Evolutionary conservation across 768 basidiomycete species (phyloP).

Genomic region (Termitomyces sp.): DNA sequence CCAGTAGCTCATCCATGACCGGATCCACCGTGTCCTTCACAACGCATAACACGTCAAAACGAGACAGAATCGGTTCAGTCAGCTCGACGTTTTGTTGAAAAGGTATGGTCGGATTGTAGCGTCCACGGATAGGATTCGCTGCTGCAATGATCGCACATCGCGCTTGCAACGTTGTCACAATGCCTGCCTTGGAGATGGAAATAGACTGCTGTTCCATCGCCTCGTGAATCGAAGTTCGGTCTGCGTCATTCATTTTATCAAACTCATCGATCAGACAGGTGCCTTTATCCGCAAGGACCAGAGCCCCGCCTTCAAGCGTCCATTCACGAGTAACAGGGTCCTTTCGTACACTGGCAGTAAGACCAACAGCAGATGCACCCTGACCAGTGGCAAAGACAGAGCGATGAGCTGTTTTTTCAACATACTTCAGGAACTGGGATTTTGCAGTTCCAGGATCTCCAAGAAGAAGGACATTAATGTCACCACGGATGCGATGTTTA

Average conservation of each 20-base stretch:
- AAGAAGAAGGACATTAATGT: slow-evolving; percentile 93
- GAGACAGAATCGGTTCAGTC: slow-evolving; percentile 96
- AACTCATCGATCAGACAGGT: slow-evolving; percentile 98
- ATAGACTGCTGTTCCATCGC: slow-evolving; percentile 99
- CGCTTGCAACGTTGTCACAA: slow-evolving; percentile 96
- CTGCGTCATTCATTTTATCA: slow-evolving; percentile 99
- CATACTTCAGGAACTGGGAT: slow-evolving; percentile 98
- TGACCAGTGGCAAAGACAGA: slow-evolving; percentile 99
- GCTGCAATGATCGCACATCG: slow-evolving; percentile 97
- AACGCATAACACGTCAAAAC: slow-evolving; percentile 97
- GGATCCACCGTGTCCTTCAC: slow-evolving; percentile 98
- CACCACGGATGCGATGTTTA: slow-evolving; percentile 94
- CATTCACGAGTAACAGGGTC: slow-evolving; percentile 97
- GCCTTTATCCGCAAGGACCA: slow-evolving; percentile 98
- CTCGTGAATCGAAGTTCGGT: slow-evolving; percentile 97
- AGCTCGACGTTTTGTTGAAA: slow-evolving; percentile 98
- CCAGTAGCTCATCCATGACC: slow-evolving; percentile 92
- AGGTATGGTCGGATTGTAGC: slow-evolving; percentile 97
- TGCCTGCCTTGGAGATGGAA: slow-evolving; percentile 98
- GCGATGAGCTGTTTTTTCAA: slow-evolving; percentile 96
- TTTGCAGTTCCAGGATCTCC: slow-evolving; percentile 99
- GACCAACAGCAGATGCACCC: slow-evolving; percentile 96
- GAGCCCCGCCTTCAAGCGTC: slow-evolving; percentile 97
- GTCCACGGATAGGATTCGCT: slow-evolving; percentile 93
- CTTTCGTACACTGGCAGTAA: slow-evolving; percentile 98